Conservation (phyloP, 495 filamentous ascomycete species). For the Penicillium ochrochloron region DNA sequence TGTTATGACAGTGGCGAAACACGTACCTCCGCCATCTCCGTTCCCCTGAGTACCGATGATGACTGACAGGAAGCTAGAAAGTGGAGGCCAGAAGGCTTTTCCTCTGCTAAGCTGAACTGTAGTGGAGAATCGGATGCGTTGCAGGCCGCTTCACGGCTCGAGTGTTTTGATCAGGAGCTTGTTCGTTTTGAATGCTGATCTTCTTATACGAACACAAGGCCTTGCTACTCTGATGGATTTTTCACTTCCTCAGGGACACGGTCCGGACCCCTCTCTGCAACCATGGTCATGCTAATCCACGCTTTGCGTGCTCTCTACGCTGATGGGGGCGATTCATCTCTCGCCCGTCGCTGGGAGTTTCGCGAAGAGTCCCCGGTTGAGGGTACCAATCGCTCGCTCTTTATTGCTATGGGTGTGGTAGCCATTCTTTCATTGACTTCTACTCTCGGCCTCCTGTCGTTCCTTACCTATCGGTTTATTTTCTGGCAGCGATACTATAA, state of each 20-base stretch:
- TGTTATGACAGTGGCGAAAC: slow-evolving; percentile 12
- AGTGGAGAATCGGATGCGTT: slow-evolving; percentile 6
- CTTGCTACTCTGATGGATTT: slow-evolving; percentile 4
- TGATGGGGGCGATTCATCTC: slow-evolving; percentile 14
- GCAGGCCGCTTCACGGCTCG: slow-evolving; percentile 5
- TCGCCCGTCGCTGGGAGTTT: slow-evolving; percentile 33
- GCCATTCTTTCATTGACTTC: slow-evolving; percentile 61
- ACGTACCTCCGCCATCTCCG: neutral
- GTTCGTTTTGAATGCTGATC: neutral
- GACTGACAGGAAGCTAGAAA: neutral
- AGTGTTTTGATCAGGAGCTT: neutral
- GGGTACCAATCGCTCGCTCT: slow-evolving; percentile 42
- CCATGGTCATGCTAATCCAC: slow-evolving; percentile 25
- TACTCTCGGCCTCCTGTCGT: slow-evolving; percentile 54
- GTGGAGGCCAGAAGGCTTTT: slow-evolving; percentile 3
- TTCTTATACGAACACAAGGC: slow-evolving; percentile 10
- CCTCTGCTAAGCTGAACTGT: neutral
- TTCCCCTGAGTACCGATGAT: neutral
- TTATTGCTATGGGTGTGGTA: slow-evolving; percentile 60
- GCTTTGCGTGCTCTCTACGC: slow-evolving; percentile 24
- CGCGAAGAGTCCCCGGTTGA: slow-evolving; percentile 22
- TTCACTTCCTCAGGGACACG: slow-evolving; percentile 1
- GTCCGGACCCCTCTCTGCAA: neutral
- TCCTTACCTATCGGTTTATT: slow-evolving; percentile 61
- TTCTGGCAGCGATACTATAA: slow-evolving; percentile 58